These are phyloP conservation scores for Cenchrus purpureus DNA, from an alignment of 176 grass and related monocot species.

Conservation along the genomic window DNA sequence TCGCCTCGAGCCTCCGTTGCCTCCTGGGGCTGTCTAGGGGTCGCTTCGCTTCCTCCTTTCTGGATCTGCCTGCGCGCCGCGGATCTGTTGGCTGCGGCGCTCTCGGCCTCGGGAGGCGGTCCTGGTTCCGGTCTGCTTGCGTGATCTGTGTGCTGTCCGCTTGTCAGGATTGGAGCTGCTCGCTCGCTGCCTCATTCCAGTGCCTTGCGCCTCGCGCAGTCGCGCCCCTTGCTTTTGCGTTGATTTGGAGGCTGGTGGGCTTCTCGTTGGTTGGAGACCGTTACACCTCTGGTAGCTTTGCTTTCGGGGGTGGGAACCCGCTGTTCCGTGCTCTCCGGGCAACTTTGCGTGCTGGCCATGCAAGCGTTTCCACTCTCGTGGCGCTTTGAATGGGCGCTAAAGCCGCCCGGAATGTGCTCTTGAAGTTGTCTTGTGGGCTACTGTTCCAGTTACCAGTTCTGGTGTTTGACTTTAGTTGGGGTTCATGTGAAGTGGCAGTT, in stretches of 20 bases:
- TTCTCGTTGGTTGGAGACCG: not conserved
- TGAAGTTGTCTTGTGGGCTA: not conserved
- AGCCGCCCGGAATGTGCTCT: not conserved
- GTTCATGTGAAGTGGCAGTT: conserved; percentile 30
- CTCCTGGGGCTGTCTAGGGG: not conserved
- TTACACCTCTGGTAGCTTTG: conserved; percentile 12
- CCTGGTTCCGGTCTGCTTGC: not conserved
- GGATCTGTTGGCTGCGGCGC: conserved; percentile 20
- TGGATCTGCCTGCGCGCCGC: conserved; percentile 11
- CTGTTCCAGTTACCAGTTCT: not conserved
- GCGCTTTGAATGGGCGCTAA: not conserved
- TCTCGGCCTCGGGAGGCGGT: not conserved
- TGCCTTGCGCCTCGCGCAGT: not conserved
- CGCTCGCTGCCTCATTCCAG: not conserved
- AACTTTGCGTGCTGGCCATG: conserved; percentile 38
- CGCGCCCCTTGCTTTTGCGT: not conserved
- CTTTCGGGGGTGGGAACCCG: not conserved
- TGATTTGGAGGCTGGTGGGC: not conserved
- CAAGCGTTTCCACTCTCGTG: conserved; percentile 9
- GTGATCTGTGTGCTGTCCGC: not conserved
- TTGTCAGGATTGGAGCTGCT: not conserved
- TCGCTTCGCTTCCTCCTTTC: not conserved
- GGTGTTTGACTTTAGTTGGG: conserved; percentile 14
- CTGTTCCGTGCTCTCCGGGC: not conserved
- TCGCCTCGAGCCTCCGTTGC: not conserved